Evolutionary conservation across 225 moss, liverwort and hornwort genomes (phyloP).

Genomic region (Asterella californica): DNA sequence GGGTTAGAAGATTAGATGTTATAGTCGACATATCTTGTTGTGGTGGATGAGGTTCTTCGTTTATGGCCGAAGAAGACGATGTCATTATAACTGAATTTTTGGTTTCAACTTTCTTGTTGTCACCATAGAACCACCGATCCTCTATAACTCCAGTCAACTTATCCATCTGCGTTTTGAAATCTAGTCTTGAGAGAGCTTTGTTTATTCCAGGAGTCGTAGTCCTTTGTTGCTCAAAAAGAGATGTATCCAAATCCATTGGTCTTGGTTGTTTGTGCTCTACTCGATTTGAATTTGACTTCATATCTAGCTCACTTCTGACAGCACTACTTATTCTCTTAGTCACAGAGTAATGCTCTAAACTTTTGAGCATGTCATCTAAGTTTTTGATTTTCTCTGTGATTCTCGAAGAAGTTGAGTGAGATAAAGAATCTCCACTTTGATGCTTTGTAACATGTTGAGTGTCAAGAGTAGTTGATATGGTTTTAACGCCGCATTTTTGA

Average conservation of each 20-base stretch:
- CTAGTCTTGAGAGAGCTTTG: constrained; percentile 39
- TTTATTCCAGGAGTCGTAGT: not conserved
- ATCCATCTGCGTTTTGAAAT: constrained; percentile 45
- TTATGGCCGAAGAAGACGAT: not conserved
- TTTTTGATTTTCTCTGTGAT: constrained; percentile 39
- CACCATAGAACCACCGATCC: constrained; percentile 29
- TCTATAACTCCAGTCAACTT: constrained; percentile 37
- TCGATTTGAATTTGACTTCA: not conserved
- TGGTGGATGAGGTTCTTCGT: not conserved
- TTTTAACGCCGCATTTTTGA: constrained; percentile 28
- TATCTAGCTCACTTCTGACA: not conserved
- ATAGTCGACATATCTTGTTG: not conserved
- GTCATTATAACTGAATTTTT: not conserved
- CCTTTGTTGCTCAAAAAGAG: not conserved
- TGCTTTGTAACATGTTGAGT: constrained; percentile 7
- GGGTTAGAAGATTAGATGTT: not conserved
- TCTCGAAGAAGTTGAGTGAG: constrained; percentile 17
- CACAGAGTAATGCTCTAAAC: constrained; percentile 29
- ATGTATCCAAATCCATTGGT: not conserved
- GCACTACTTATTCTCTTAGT: constrained; percentile 20
- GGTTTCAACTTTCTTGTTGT: constrained; percentile 8
- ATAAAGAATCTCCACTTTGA: not conserved
- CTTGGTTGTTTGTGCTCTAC: not conserved
- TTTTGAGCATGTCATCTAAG: constrained; percentile 38
- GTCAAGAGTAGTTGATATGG: not conserved